These are phyloP conservation scores for Aspergillus diversus DNA, from an alignment of 495 filamentous ascomycete species.

Conservation along the genomic window DNA sequence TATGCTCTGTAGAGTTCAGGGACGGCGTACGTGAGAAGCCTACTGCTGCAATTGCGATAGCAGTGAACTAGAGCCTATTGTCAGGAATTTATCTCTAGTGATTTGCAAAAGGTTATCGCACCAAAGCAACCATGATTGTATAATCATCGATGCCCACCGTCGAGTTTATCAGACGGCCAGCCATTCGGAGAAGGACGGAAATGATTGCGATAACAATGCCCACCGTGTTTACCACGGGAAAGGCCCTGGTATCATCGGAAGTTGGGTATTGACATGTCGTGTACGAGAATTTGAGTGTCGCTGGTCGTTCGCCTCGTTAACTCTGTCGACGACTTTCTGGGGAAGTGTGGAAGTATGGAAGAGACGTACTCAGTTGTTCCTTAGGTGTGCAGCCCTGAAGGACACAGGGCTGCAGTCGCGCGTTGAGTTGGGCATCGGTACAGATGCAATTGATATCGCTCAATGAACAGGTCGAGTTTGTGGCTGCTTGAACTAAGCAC, in stretches of 20 bases:
- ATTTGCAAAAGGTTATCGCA: neutral
- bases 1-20: neutral
- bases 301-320: conserved; percentile 2
- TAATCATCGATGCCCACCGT: conserved; percentile 21
- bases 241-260: neutral
- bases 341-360: neutral
- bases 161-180: conserved; percentile 11
- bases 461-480: conserved; percentile 13
- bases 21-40: conserved; percentile 5
- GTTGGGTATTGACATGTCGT: conserved; percentile 11
- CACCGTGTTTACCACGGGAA: conserved; percentile 8
- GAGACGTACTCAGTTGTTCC: conserved; percentile 23
- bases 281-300: conserved; percentile 10
- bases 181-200: conserved; percentile 2
- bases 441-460: conserved; percentile 25
- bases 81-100: neutral
- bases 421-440: conserved; percentile 22
- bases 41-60: conserved; percentile 5
- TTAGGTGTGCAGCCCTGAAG: conserved; percentile 21
- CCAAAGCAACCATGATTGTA: conserved; percentile 1
- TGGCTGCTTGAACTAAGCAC: neutral
- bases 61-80: neutral
- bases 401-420: conserved; percentile 20
- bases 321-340: neutral
- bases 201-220: conserved; percentile 10